Percentiles rank a stretch among this genome's conserved stretches.
phyloP scores from a whole-genome alignment of 345 rosid genomes.

The Citrus maxima region DNA sequence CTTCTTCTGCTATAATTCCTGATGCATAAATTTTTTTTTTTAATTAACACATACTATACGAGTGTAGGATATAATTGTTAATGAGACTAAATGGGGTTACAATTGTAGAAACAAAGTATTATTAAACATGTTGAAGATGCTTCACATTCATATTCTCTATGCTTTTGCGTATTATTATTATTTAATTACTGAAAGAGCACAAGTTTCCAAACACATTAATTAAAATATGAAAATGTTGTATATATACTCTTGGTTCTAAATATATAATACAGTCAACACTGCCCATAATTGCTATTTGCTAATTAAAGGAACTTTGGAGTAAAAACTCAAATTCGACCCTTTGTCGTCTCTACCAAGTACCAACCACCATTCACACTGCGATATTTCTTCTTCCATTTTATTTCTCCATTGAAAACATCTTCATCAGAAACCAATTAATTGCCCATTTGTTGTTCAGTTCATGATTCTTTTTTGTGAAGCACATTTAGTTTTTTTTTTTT shows the following conservation, averaged over 20 bases:
- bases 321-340: background rate
- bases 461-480: background rate
- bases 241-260: background rate
- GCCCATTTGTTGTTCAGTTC: background rate
- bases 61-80: background rate
- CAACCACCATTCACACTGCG: background rate
- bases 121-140: background rate
- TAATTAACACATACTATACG: background rate
- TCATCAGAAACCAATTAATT: background rate
- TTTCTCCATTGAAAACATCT: background rate
- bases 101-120: background rate
- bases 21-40: background rate
- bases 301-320: background rate
- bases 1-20: slow-evolving; percentile 23
- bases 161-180: background rate
- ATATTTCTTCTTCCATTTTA: background rate
- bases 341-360: background rate
- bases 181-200: background rate
- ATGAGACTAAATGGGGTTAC: slow-evolving; percentile 1
- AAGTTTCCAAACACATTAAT: slow-evolving; percentile 1
- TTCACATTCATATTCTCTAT: background rate
- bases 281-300: background rate
- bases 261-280: background rate
- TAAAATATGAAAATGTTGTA: background rate
- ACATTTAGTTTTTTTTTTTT: background rate